phyloP scores from a whole-genome alignment of 2,329 filamentous ascomycete genomes.

The Trichoderma harzianum region DNA sequence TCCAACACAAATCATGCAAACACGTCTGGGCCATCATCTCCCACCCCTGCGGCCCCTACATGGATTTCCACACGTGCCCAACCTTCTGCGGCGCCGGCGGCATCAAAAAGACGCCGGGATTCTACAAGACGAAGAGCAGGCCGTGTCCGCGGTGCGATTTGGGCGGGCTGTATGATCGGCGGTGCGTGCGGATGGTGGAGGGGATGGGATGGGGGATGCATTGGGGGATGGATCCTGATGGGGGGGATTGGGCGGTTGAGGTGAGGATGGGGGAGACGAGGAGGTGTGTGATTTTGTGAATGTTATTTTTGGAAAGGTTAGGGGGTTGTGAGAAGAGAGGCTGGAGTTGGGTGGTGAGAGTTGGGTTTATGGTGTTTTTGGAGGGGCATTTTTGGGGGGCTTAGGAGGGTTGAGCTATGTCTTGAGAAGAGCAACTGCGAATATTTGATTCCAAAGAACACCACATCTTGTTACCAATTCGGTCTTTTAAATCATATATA shows the following conservation, averaged over 20 bases:
- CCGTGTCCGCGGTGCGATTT: conserved; percentile 43
- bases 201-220: conserved; percentile 43
- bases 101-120: conserved; percentile 35
- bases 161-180: conserved; percentile 44
- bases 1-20: conserved; percentile 46
- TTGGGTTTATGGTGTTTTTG: background rate
- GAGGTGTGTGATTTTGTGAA: conserved; percentile 31
- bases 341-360: background rate
- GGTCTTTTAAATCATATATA: background rate
- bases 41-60: conserved; percentile 45
- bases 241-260: conserved; percentile 37
- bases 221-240: conserved; percentile 45
- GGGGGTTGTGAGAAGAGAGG: background rate
- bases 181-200: conserved; percentile 45
- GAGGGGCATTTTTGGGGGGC: background rate
- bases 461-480: rapidly evolving
- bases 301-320: background rate
- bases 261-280: conserved; percentile 27
- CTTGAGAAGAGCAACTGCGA: background rate
- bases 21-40: conserved; percentile 52
- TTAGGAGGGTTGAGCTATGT: background rate
- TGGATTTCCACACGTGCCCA: conserved; percentile 49
- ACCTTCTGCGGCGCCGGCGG: conserved; percentile 39
- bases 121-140: conserved; percentile 36
- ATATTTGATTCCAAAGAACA: background rate